A percentile compares a stretch with the other conserved stretches of the same genome.
phyloP scores from a whole-genome alignment of 768 basidiomycete species.

The Pulveroboletus ravenelii region DNA sequence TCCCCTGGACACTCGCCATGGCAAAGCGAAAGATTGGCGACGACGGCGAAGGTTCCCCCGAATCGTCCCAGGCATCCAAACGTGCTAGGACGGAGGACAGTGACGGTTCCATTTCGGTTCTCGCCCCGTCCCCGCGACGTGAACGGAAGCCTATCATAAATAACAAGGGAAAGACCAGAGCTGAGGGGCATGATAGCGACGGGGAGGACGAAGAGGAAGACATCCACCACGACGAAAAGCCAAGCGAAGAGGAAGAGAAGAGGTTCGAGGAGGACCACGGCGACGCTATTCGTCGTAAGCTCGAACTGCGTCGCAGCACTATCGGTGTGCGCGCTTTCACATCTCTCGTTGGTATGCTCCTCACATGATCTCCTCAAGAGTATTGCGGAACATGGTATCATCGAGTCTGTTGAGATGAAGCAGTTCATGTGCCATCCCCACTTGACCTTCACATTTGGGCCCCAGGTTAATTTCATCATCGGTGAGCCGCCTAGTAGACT shows the following conservation, averaged over 20 bases:
- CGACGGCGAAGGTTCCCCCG: constrained; percentile 38
- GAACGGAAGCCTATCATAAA: constrained; percentile 30
- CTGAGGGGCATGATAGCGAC: constrained; percentile 27
- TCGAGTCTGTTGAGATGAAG: constrained; percentile 79
- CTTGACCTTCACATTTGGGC: constrained; percentile 79
- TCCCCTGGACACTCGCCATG: constrained; percentile 34
- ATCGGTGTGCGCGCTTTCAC: constrained; percentile 45
- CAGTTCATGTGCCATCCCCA: constrained; percentile 97
- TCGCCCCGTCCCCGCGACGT: constrained; percentile 8
- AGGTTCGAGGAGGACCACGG: constrained; percentile 61
- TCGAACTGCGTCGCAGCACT: constrained; percentile 42
- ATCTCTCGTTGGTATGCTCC: constrained; percentile 17
- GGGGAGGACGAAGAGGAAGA: constrained; percentile 31
- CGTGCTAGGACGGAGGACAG: constrained; percentile 41
- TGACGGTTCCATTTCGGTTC: constrained; percentile 29
- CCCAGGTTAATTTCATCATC: constrained; percentile 96
- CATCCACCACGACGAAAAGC: constrained; percentile 32
- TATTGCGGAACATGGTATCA: constrained; percentile 82
- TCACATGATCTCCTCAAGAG: constrained; percentile 40
- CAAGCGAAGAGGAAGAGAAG: constrained; percentile 56
- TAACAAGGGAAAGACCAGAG: constrained; percentile 32
- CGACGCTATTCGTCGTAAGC: constrained; percentile 48
- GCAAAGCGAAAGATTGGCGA: constrained; percentile 46
- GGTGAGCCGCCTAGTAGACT: constrained; percentile 40
- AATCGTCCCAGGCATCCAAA: constrained; percentile 36